Evolutionary conservation across 2,329 filamentous ascomycete species (phyloP).

Genomic region (Emmonsia crescens): DNA sequence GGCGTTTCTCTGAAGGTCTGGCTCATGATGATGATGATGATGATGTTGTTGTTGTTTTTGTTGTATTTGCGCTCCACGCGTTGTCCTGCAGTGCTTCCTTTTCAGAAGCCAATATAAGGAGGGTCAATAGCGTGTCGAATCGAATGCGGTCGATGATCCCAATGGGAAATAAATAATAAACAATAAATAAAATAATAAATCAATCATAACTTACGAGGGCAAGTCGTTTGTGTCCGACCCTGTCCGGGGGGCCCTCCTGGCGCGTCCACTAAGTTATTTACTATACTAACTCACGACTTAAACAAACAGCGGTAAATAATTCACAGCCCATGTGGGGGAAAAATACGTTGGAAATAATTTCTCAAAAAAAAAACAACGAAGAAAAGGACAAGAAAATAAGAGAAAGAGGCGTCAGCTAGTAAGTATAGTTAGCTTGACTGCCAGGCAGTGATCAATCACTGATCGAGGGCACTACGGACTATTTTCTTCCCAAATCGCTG

Average conservation of each 20-base stretch:
- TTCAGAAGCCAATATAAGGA: too few species aligned
- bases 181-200: too few species aligned
- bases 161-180: too few species aligned
- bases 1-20: neutral
- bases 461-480: neutral
- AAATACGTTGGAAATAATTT: neutral
- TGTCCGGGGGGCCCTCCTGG: neutral
- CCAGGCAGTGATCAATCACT: neutral
- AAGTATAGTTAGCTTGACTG: neutral
- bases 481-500: neutral
- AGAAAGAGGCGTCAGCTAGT: neutral
- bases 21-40: too few species aligned
- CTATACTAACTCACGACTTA: neutral
- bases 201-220: neutral
- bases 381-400: neutral
- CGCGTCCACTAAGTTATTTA: too few species aligned
- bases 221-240: neutral
- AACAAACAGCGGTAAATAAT: conserved; percentile 3
- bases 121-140: too few species aligned
- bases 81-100: neutral
- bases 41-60: too few species aligned
- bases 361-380: neutral
- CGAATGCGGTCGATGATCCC: too few species aligned
- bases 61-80: neutral
- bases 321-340: neutral